Base-by-base conservation (phyloP, 2,329 filamentous ascomycete genomes). In the Pyricularia grisea region DNA sequence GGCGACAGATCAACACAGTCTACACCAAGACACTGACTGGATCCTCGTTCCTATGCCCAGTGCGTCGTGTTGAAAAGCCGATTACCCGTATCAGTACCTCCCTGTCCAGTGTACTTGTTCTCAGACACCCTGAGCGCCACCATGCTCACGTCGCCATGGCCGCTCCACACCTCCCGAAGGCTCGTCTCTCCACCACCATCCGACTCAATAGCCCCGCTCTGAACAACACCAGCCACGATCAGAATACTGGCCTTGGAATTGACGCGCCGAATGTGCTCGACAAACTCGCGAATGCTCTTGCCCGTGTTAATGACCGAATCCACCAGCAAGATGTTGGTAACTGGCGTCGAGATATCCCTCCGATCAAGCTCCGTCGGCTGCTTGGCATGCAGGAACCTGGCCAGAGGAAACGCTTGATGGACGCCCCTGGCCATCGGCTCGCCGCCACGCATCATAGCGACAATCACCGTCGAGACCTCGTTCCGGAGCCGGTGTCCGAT, bases 291-390 rank as follows among this genome's bases (percentile, higher is more conserved):
- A 5, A 87, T 73, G 0, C 83, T 81, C 67, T 80, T 80, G 4
- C 87, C 86, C 33, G 73, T 87, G 71, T 90, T 88, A n/a, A 89
- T 76, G 0, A 89, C 86, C 0, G 84, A 87, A 73, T 89, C 88
- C 0, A 89, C 85, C 3, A 90, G 74, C 1, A 90, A 72, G 0
- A 88, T 73, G 0, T 77, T 83, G 17, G 69, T 66, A 64, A 77
- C 74, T 14, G 70, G 66, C 1, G 73, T 76, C 12, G 36, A 42
- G 4, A 60, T 25, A 11, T 60, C 55, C n/a, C 55, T 25, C 55
- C 23, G n/a, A 0, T 76, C 9, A 0, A 89, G 12, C 50, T 88
- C 82, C 0, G 74, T 68, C 0, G 80, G 75, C 3, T 66, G 5
- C 0, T 72, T 74, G 2, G 79, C 79, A 68, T 88, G 85, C 0